These are phyloP conservation scores for Rubroshorea leprosula DNA, from an alignment of 345 rosid genomes.

Conservation along the genomic window DNA sequence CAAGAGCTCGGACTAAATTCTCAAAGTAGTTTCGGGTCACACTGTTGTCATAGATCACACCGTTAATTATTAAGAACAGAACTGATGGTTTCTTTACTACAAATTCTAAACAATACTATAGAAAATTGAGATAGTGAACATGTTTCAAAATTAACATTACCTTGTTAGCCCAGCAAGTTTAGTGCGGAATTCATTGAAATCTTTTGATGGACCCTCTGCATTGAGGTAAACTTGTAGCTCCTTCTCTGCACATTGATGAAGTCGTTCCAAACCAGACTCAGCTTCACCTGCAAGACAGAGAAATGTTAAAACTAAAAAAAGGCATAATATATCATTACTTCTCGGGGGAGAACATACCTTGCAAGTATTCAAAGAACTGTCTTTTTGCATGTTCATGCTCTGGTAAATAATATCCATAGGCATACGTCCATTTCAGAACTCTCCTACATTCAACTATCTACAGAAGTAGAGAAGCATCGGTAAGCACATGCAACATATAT, in stretches of 20 bases:
- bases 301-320: conserved; percentile 10
- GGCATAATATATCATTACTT: conserved; percentile 6
- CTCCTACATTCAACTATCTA: conserved; percentile 85
- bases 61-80: neutral
- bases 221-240: conserved; percentile 53
- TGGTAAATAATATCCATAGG: conserved; percentile 80
- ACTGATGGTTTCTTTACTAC: too few species aligned
- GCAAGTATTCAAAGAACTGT: conserved; percentile 77
- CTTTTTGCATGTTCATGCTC: conserved; percentile 72
- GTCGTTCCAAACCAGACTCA: conserved; percentile 81
- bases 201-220: conserved; percentile 58
- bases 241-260: conserved; percentile 90
- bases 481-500: conserved; percentile 13
- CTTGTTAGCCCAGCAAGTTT: conserved; percentile 84
- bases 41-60: conserved; percentile 26
- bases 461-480: conserved; percentile 13
- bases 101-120: too few species aligned
- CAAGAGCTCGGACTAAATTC: conserved; percentile 74
- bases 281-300: conserved; percentile 57
- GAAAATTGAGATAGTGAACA: neutral
- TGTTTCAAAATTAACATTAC: conserved; percentile 24
- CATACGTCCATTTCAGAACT: conserved; percentile 84
- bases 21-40: conserved; percentile 85
- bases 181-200: conserved; percentile 78
- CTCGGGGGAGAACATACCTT: conserved; percentile 40